Conservation (phyloP, 805 yeast species). For the Kuraishia borneana region DNA sequence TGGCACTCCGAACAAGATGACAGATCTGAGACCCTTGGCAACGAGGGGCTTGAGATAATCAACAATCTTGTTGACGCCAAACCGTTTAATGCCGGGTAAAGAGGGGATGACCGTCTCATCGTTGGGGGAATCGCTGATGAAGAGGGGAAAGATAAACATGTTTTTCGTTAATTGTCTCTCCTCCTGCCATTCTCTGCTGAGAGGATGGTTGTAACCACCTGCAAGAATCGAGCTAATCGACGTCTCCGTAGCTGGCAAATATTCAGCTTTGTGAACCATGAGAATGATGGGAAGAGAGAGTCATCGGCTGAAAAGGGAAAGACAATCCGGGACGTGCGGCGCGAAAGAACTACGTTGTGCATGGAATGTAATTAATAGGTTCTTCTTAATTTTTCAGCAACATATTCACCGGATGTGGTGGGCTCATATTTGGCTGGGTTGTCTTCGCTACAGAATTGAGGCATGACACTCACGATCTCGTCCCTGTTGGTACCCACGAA, state of each 20-base stretch:
- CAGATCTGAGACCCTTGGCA: constrained; percentile 73
- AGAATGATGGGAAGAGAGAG: no score
- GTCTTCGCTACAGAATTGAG: constrained; percentile 16
- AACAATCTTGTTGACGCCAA: constrained; percentile 70
- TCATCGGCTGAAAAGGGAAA: not conserved
- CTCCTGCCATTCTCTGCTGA: constrained; percentile 84
- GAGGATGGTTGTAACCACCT: constrained; percentile 91
- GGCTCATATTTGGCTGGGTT: constrained; percentile 16
- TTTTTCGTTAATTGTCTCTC: constrained; percentile 74
- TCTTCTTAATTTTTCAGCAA: constrained; percentile 9
- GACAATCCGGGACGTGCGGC: not conserved
- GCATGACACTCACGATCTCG: constrained; percentile 48
- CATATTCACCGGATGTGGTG: constrained; percentile 12
- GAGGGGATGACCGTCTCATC: constrained; percentile 68
- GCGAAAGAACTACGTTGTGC: not conserved
- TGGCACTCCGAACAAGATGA: constrained; percentile 89
- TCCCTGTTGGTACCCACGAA: constrained; percentile 60
- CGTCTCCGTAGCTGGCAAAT: constrained; percentile 44
- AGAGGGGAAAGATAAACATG: constrained; percentile 89
- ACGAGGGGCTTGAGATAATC: constrained; percentile 64
- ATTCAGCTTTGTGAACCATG: constrained; percentile 65
- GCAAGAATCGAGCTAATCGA: constrained; percentile 69
- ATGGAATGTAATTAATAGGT: no score
- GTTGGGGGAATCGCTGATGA: constrained; percentile 70
- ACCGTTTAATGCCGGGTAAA: constrained; percentile 80